Conservation (phyloP, 148 eudicot genomes). For the Fallopia convolvulus region DNA sequence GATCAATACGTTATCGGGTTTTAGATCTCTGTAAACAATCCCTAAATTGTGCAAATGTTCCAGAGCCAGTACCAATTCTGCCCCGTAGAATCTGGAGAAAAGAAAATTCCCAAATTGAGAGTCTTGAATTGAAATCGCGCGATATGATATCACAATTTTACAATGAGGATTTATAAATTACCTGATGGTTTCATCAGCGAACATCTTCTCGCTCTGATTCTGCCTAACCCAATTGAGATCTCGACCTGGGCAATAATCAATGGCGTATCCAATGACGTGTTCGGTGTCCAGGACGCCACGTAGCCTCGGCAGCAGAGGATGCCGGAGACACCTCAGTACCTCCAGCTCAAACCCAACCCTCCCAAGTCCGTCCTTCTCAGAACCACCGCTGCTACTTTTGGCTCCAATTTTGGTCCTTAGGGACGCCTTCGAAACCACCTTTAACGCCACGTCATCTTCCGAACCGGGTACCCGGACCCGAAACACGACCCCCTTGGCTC, state of each 20-base stretch:
- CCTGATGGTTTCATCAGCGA: constrained; percentile 39
- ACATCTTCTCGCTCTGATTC: constrained; percentile 45
- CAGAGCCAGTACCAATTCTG: constrained; percentile 63
- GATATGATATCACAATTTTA: not conserved
- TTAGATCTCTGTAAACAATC: constrained; percentile 70
- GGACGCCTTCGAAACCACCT: constrained; percentile 36
- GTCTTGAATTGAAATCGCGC: not conserved
- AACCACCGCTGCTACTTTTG: constrained; percentile 40
- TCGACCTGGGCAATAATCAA: constrained; percentile 70
- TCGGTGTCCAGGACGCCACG: constrained; percentile 3
- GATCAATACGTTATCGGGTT: constrained; percentile 68
- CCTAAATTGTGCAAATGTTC: constrained; percentile 56
- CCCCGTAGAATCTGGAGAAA: constrained; percentile 51
- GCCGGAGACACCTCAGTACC: not conserved
- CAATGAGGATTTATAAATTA: not conserved
- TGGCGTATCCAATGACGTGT: constrained; percentile 18
- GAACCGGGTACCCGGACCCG: constrained; percentile 39
- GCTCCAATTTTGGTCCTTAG: constrained; percentile 40
- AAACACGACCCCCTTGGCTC: constrained; percentile 74
- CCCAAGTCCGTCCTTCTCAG: constrained; percentile 13
- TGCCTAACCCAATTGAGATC: constrained; percentile 60
- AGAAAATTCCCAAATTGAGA: constrained; percentile 44
- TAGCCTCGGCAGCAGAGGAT: not conserved
- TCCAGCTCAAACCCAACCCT: constrained; percentile 24
- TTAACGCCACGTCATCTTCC: constrained; percentile 53